phyloP scores from a whole-genome alignment of 2,329 filamentous ascomycete genomes.

The Fusarium sterilihyphosum region DNA sequence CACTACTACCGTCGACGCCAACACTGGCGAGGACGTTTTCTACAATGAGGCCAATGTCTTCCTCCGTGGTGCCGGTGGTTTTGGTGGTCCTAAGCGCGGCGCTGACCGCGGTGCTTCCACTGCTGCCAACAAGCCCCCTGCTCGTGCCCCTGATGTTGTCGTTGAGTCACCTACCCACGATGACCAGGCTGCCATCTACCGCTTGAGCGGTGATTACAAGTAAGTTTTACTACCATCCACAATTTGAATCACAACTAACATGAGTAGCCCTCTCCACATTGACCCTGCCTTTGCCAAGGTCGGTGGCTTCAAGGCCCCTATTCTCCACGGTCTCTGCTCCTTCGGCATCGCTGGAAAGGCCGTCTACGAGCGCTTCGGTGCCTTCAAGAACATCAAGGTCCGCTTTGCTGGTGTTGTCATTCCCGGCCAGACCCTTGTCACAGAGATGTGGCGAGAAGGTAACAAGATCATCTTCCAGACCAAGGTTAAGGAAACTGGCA shows the following conservation, averaged over 20 bases:
- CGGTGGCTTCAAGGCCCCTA: constrained; percentile 93
- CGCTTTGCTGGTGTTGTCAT: constrained; percentile 87
- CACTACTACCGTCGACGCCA: constrained; percentile 84
- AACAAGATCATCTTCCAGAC: constrained; percentile 84
- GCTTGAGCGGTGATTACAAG: constrained; percentile 93
- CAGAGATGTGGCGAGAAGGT: constrained; percentile 94
- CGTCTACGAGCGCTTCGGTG: constrained; percentile 83
- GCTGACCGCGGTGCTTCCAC: constrained; percentile 82
- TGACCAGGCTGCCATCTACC: constrained; percentile 93
- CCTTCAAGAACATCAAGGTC: constrained; percentile 91
- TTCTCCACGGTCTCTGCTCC: constrained; percentile 95
- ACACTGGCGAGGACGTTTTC: constrained; percentile 89
- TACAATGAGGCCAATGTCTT: constrained; percentile 98
- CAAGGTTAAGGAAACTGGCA: constrained; percentile 92
- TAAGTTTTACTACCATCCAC: constrained; percentile 44
- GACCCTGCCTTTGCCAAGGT: constrained; percentile 95
- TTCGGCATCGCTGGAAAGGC: constrained; percentile 94
- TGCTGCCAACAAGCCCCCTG: constrained; percentile 80
- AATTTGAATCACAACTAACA: not conserved
- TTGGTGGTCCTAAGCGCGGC: constrained; percentile 83
- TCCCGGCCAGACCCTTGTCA: constrained; percentile 88
- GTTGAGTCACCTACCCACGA: constrained; percentile 87
- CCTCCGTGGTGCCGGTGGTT: constrained; percentile 89
- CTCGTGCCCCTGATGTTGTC: constrained; percentile 80
- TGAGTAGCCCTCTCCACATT: constrained; percentile 81